Evolutionary conservation across 2,329 filamentous ascomycete genomes (phyloP), one percentile per base, ranked within the genome.

Genomic region (Botrytis medusae): DNA sequence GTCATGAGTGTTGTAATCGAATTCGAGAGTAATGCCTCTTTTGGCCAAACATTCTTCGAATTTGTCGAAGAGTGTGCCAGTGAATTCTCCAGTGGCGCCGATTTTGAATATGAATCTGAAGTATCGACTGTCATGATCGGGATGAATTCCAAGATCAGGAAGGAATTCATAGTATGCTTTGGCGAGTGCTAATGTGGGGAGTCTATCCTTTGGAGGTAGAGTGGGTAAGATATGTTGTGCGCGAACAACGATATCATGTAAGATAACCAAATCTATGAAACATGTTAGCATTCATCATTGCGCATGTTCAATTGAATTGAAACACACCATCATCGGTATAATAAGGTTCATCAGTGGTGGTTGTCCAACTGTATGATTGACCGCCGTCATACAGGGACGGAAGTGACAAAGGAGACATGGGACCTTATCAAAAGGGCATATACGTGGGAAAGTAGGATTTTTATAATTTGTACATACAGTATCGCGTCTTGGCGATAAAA

Each of bases 91-190:
- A 78, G 89, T 87, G 74, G 90, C 90, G 70, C 93, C 92, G 80
- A 97, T 89, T 78, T 91, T 91, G 81, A 96, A 93, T 72, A 97
- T 83, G 78, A 97, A 90, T 75, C 91, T 89, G 76, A 94, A 90
- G 79, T 94, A 91, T 77, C 92, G 89, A 77, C 90, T 90, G 79
- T 95, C 93, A 77, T 92, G 86, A 78, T 93, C 90, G n/a, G 89
- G 87, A 74, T 93, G 87, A 76, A 93, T 84, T 72, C 90, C 91
- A 84, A 92, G 85, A 76, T 89, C 85, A 8, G 88, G 88, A n/a
- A 97, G 87, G 60, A 95, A 86, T 72, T 89, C 86, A 79, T 96
- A 92, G 80, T 97, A 97, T 44, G 93, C 93, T 71, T 87, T 87
- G 82, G 97, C 97, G 29, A 97, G 87, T 16, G 93, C 93, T 79